Conservation (phyloP, 176 grass and related monocot genomes). For the Oryza meyeriana region DNA sequence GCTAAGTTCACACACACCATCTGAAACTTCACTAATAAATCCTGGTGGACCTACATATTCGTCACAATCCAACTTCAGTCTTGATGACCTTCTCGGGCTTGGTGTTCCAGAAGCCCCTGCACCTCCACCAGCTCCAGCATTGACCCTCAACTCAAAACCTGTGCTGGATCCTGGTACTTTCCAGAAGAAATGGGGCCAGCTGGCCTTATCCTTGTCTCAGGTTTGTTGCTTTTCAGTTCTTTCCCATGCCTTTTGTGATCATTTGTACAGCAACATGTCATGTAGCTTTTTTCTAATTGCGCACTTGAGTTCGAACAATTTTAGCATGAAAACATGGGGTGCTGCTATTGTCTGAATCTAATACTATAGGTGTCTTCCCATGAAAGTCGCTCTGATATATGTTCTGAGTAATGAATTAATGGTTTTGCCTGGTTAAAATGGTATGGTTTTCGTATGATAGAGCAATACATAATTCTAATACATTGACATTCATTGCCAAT, state of each 20-base stretch:
- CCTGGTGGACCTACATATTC: conserved; percentile 39
- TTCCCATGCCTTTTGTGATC: conserved; percentile 22
- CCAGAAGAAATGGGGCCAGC: conserved; percentile 94
- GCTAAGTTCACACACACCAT: conserved; percentile 50
- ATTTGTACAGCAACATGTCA: not conserved
- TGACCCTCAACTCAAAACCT: conserved; percentile 78
- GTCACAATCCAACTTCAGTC: conserved; percentile 54
- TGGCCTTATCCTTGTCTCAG: conserved; percentile 72
- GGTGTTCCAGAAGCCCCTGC: conserved; percentile 42
- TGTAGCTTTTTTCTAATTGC: conserved; percentile 1
- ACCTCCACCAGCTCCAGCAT: conserved; percentile 42
- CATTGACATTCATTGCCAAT: not conserved
- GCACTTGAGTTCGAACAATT: conserved; percentile 1
- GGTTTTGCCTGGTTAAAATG: not conserved
- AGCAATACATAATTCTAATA: not conserved
- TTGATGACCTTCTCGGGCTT: conserved; percentile 95
- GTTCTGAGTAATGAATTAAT: not conserved
- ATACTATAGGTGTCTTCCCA: not conserved
- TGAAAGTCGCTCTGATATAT: conserved; percentile 12
- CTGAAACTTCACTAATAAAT: conserved; percentile 47
- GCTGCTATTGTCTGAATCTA: conserved; percentile 3
- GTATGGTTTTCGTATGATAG: not conserved
- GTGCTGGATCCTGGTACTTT: conserved; percentile 84
- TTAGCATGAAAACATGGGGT: not conserved
- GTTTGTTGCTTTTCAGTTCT: conserved; percentile 44